Base-by-base conservation (phyloP, 163 green algal species). In the Scenedesmus sp. region DNA sequence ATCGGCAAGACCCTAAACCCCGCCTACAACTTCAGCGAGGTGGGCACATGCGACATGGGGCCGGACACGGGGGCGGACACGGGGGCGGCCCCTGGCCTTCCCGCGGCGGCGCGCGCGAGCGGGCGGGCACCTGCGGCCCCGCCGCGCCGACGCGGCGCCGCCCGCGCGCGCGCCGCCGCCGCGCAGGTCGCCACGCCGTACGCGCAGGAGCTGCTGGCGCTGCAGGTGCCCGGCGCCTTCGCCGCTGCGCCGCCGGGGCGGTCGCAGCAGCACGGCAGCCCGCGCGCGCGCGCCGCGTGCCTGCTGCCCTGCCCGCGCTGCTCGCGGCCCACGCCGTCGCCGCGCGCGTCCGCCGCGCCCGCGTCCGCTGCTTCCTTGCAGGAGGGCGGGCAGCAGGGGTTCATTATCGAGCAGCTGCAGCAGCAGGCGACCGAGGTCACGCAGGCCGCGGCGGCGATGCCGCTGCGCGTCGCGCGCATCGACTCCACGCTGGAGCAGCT, bases 11-110 rank as follows among this genome's bases (percentile, higher is more conserved):
- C 85, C 4, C 86, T 97, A 15, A 86, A 95, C 78, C 85, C 89
- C 1, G 70, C 77, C 53, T 99, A 98, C 87, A 92, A 97, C 89
- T 98, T 99, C 86, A 91, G 76, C 13, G 91, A 97, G 83, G n/a
- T n/a, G n/a, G n/a, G n/a, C n/a, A n/a, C n/a, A n/a, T n/a, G 97
- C 98, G 63, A 88, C 93, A 29, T 86, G 87, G 47, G 18, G 26
- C n/a, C 53, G 17, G 9, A 33, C 15, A 13, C 45, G 13, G 45
- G 13, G 13, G 22, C 53, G 18, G n/a, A 9, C 53, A 33, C 14
- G 15, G 14, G 79, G 97, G 66, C 83, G 92, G 31, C 89, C 92
- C 70, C 88, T 72, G 53, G 65, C 45, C 45, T 74, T 20, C 87
- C 90, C 0, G 81, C 90, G 80, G 76, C 91, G 31, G 82, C 85